phyloP scores from a whole-genome alignment of 2,329 filamentous ascomycete species.

The Curvularia lunata region DNA sequence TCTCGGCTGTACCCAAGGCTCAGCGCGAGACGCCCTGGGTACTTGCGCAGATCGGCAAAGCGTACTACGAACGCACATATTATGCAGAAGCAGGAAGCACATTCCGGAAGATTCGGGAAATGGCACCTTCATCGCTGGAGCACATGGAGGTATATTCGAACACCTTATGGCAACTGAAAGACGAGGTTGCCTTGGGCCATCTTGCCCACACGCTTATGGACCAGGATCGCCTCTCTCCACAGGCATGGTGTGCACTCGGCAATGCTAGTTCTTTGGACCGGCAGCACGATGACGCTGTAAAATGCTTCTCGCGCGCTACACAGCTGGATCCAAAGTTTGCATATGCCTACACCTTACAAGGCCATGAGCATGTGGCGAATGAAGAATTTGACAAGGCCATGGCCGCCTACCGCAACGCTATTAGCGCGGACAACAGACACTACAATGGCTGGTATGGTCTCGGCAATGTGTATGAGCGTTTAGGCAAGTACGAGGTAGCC shows the following conservation, averaged over 20 bases:
- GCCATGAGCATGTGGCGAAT: slow-evolving; percentile 93
- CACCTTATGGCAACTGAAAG: slow-evolving; percentile 96
- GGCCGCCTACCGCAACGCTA: slow-evolving; percentile 82
- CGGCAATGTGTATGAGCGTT: slow-evolving; percentile 82
- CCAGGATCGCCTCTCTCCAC: slow-evolving; percentile 83
- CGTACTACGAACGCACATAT: slow-evolving; percentile 86
- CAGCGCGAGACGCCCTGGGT: slow-evolving; percentile 96
- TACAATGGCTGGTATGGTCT: slow-evolving; percentile 98
- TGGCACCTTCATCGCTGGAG: slow-evolving; percentile 82
- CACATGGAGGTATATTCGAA: slow-evolving; percentile 99
- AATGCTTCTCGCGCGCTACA: slow-evolving; percentile 92
- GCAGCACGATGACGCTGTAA: slow-evolving; percentile 92
- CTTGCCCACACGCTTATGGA: slow-evolving; percentile 90
- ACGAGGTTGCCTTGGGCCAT: slow-evolving; percentile 89
- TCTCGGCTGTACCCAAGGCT: slow-evolving; percentile 70
- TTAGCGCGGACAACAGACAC: slow-evolving; percentile 84
- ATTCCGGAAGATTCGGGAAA: slow-evolving; percentile 78
- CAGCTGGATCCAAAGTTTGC: slow-evolving; percentile 90
- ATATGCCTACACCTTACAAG: slow-evolving; percentile 94
- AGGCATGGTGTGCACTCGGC: slow-evolving; percentile 94
- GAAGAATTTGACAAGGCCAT: slow-evolving; percentile 97
- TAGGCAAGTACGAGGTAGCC: slow-evolving; percentile 89
- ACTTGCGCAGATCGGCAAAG: slow-evolving; percentile 85
- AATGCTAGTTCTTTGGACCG: slow-evolving; percentile 93
- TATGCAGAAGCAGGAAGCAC: slow-evolving; percentile 87